These are phyloP conservation scores for Cordia subcordata DNA, from an alignment of 257 asterid species.

Conservation along the genomic window DNA sequence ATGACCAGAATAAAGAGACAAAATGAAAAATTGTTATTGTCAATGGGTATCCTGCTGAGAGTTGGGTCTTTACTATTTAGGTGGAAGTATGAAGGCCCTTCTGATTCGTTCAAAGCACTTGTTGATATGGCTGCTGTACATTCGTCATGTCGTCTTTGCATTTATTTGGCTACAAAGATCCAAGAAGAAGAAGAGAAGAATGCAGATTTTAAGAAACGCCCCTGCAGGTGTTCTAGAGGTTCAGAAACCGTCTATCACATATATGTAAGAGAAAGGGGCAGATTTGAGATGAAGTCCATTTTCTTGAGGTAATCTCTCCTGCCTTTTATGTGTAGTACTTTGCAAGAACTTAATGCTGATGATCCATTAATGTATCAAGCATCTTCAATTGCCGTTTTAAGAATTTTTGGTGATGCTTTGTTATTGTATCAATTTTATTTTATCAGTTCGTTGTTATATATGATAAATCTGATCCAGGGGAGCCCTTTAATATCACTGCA, in stretches of 20 bases:
- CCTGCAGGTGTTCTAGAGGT: conserved; percentile 76
- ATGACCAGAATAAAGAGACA: no score
- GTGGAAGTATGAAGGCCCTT: conserved; percentile 96
- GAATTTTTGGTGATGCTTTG: no score
- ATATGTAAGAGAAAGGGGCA: conserved; percentile 88
- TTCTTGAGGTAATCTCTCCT: conserved; percentile 60
- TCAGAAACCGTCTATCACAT: conserved; percentile 57
- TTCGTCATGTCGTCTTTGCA: conserved; percentile 97
- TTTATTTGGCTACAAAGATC: conserved; percentile 70
- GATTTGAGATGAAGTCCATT: conserved; percentile 70
- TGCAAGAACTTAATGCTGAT: background rate
- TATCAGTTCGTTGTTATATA: no score
- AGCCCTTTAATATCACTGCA: no score
- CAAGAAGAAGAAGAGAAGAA: conserved; percentile 54
- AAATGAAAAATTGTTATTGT: no score
- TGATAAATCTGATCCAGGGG: no score
- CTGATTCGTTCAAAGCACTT: conserved; percentile 97
- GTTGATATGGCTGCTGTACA: conserved; percentile 99
- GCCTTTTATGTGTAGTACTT: background rate
- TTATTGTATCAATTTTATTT: no score
- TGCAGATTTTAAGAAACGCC: conserved; percentile 64
- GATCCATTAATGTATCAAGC: no score
- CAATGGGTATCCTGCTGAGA: no score
- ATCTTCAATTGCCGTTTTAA: no score
- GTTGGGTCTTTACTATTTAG: conserved; percentile 42